A percentile compares a stretch with the other conserved stretches of the same genome.
Conservation (phyloP, 805 yeast species). For the Metschnikowia arizonensis region DNA sequence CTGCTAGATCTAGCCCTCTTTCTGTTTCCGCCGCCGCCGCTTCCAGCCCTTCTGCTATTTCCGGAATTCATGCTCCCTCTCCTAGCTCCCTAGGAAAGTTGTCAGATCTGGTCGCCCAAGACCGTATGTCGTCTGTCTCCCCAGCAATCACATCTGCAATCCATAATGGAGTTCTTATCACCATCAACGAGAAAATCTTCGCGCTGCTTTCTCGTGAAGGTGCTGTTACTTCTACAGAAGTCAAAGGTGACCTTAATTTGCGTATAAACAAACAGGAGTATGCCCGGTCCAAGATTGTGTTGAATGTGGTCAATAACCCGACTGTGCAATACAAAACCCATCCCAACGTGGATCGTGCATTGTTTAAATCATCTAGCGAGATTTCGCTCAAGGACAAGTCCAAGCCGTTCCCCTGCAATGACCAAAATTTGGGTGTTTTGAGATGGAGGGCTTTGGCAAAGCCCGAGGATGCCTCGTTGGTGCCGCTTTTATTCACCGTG, state of each 20-base stretch:
- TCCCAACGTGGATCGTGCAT: constrained; percentile 85
- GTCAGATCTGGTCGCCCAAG: background rate
- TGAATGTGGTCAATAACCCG: constrained; percentile 45
- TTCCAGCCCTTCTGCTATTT: too few species aligned
- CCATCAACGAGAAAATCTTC: constrained; percentile 70
- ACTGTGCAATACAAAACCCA: constrained; percentile 83
- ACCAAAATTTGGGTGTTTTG: constrained; percentile 83
- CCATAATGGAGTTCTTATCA: constrained; percentile 76
- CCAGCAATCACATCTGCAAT: constrained; percentile 19
- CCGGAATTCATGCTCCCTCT: background rate
- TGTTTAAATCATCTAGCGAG: constrained; percentile 53
- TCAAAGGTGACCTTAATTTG: constrained; percentile 87
- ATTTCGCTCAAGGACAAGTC: constrained; percentile 73
- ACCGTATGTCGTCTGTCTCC: background rate
- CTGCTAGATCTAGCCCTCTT: background rate
- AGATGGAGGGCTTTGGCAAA: constrained; percentile 83
- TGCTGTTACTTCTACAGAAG: constrained; percentile 58
- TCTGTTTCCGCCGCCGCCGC: background rate
- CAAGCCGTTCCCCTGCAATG: constrained; percentile 87
- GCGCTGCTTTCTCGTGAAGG: constrained; percentile 87
- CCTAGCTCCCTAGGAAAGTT: background rate
- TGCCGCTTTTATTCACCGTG: constrained; percentile 72
- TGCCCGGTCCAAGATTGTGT: constrained; percentile 60
- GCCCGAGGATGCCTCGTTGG: constrained; percentile 42
- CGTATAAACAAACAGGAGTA: constrained; percentile 75